Conservation (phyloP, 2,329 filamentous ascomycete species). For the Davidsoniella virescens region DNA sequence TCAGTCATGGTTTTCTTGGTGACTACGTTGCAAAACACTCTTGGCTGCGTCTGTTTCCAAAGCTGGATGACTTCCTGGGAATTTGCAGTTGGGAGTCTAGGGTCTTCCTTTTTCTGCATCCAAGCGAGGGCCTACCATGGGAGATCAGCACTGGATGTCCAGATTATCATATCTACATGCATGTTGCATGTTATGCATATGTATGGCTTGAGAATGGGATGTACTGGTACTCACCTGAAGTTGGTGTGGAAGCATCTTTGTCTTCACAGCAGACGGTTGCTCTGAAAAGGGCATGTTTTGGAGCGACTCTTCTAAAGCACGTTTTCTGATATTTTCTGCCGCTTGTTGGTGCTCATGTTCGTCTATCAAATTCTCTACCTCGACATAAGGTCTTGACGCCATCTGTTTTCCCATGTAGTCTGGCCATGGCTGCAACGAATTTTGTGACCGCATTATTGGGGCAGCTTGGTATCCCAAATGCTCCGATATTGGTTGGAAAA, state of each 20-base stretch:
- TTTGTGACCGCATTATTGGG: neutral
- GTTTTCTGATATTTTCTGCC: neutral
- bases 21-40: neutral
- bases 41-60: constrained; percentile 1
- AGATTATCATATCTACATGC: too few species aligned
- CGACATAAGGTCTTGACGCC: neutral
- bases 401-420: neutral
- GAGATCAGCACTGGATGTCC: too few species aligned
- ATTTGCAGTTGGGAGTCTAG: constrained; percentile 41
- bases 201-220: neutral
- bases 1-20: neutral
- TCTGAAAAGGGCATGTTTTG: constrained; percentile 54
- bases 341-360: neutral
- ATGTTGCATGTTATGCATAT: too few species aligned
- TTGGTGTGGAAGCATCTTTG: constrained; percentile 64
- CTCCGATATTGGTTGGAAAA: too few species aligned
- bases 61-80: constrained; percentile 30
- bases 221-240: constrained; percentile 31
- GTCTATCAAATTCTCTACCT: too few species aligned
- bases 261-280: constrained; percentile 48
- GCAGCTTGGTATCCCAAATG: neutral
- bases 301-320: constrained; percentile 42
- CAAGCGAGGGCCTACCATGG: constrained; percentile 53
- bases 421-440: neutral
- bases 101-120: constrained; percentile 63